A percentile compares a stretch with the other conserved stretches of the same genome.
Conservation (phyloP, 345 rosid genomes). For the Hibiscus trionum region DNA sequence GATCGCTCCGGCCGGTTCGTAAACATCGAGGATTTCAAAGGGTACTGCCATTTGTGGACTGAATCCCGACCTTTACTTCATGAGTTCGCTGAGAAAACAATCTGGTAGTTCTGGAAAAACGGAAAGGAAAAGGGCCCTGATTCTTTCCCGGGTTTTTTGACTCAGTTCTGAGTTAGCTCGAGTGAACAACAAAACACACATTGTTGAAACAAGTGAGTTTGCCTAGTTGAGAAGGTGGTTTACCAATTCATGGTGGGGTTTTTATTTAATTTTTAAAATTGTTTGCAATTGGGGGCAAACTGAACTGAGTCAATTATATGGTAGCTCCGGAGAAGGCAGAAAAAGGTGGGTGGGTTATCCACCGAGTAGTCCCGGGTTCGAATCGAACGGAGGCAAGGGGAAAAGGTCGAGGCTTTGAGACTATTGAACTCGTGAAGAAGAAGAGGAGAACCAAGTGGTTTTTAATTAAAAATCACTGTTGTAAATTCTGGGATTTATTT, state of each 20-base stretch:
- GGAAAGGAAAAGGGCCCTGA: background rate
- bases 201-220: background rate
- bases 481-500: background rate
- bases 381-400: background rate
- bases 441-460: background rate
- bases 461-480: background rate
- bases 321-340: background rate
- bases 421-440: background rate
- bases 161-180: background rate
- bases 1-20: background rate
- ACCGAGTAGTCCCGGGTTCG: background rate
- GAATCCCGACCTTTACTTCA: background rate
- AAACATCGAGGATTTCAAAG: background rate
- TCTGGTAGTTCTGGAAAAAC: background rate
- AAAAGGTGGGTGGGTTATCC: background rate
- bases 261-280: too few relatives aligned
- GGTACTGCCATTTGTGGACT: background rate
- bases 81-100: background rate
- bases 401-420: background rate
- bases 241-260: background rate
- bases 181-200: background rate
- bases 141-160: background rate
- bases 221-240: background rate
- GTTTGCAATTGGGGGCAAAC: background rate
- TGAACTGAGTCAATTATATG: background rate